Evolutionary conservation across 208 protist species (phyloP).

Genomic region (Trypanosoma congolense): DNA sequence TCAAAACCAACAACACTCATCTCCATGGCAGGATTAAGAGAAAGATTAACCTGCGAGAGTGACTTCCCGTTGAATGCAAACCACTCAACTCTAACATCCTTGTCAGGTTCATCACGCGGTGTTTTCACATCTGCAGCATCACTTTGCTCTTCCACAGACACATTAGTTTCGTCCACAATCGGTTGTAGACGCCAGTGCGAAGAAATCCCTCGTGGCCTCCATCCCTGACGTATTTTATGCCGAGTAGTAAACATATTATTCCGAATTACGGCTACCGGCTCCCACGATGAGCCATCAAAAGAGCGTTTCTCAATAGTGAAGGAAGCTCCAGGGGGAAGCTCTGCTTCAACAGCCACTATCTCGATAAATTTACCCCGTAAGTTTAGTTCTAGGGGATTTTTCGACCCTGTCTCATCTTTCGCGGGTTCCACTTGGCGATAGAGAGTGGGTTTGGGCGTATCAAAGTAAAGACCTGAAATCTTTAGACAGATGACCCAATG

Average conservation of each 20-base stretch:
- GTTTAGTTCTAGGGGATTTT: constrained; percentile 3
- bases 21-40: constrained; percentile 22
- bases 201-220: constrained; percentile 26
- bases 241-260: constrained; percentile 11
- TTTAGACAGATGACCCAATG: constrained; percentile 11
- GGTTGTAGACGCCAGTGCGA: constrained; percentile 58
- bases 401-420: background rate
- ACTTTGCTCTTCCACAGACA: too few species aligned
- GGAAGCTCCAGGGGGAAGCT: constrained; percentile 31
- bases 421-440: constrained; percentile 10
- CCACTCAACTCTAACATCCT: constrained; percentile 32
- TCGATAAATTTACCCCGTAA: constrained; percentile 12
- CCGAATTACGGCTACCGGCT: constrained; percentile 30
- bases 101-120: background rate
- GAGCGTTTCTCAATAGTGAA: constrained; percentile 72
- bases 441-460: constrained; percentile 15
- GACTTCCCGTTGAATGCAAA: constrained; percentile 28
- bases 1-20: constrained; percentile 38
- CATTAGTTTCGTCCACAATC: background rate
- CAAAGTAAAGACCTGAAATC: constrained; percentile 14
- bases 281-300: constrained; percentile 61
- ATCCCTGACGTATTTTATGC: constrained; percentile 29
- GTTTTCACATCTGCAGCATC: too few species aligned
- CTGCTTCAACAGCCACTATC: constrained; percentile 42
- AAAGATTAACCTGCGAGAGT: constrained; percentile 21